phyloP scores from a whole-genome alignment of 1,284 basidiomycete species.

The Leccinum solheimii region DNA sequence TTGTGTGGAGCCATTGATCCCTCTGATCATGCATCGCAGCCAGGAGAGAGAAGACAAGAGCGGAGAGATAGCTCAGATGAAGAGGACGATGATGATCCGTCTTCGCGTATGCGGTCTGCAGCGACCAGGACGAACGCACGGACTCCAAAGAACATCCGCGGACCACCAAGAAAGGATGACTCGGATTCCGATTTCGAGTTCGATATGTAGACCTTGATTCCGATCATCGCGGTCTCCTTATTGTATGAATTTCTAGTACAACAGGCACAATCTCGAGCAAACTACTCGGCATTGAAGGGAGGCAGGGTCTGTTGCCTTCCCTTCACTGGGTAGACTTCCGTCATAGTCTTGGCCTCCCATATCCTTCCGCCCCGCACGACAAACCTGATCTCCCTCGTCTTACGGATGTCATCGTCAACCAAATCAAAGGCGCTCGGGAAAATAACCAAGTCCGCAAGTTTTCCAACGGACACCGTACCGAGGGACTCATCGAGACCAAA shows the following conservation, averaged over 20 bases:
- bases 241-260: not conserved
- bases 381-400: conserved; percentile 49
- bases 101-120: conserved; percentile 54
- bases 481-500: conserved; percentile 61
- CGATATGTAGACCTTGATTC: conserved; percentile 22
- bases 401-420: conserved; percentile 50
- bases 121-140: conserved; percentile 56
- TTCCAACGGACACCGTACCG: conserved; percentile 61
- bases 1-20: conserved; percentile 61
- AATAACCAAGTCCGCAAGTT: conserved; percentile 68
- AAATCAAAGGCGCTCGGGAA: conserved; percentile 61
- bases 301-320: conserved; percentile 55
- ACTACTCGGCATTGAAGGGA: conserved; percentile 58
- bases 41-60: conserved; percentile 29
- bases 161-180: conserved; percentile 48
- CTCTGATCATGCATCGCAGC: conserved; percentile 40
- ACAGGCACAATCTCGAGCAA: not conserved
- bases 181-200: conserved; percentile 57
- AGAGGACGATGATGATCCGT: conserved; percentile 46
- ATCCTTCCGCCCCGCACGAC: conserved; percentile 64
- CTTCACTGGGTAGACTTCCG: conserved; percentile 66
- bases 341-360: conserved; percentile 66
- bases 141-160: conserved; percentile 57
- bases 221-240: not conserved
- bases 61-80: conserved; percentile 42